Conservation (phyloP, 495 filamentous ascomycete species). For the Penicillium bialowiezense region DNA sequence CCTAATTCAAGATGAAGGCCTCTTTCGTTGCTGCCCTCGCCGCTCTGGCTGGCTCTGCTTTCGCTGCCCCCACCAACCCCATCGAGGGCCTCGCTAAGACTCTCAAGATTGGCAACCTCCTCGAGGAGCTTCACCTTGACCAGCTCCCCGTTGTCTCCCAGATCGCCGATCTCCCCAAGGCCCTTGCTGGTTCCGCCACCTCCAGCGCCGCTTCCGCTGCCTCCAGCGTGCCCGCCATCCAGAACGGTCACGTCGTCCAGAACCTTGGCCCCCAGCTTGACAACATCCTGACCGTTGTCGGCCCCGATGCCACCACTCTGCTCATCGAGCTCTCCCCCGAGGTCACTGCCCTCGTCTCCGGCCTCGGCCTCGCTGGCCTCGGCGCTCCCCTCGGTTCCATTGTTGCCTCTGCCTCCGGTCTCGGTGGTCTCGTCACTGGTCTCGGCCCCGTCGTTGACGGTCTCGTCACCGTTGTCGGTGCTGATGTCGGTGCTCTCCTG, state of each 20-base stretch:
- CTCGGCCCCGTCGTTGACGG: constrained; percentile 29
- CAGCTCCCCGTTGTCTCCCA: constrained; percentile 22
- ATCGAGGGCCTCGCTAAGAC: constrained; percentile 11
- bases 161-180: constrained; percentile 21
- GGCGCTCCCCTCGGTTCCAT: constrained; percentile 27
- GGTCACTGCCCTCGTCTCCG: constrained; percentile 29
- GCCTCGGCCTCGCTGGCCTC: constrained; percentile 29
- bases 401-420: constrained; percentile 26
- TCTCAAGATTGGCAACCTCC: constrained; percentile 22
- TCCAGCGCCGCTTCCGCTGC: constrained; percentile 11
- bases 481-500: constrained; percentile 20
- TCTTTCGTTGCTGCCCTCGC: constrained; percentile 33
- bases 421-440: constrained; percentile 30
- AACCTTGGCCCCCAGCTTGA: constrained; percentile 27
- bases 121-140: constrained; percentile 18
- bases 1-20: constrained; percentile 37
- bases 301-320: constrained; percentile 27
- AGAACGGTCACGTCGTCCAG: constrained; percentile 33
- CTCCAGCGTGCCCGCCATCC: constrained; percentile 26
- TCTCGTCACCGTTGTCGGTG: constrained; percentile 23
- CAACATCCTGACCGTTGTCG: constrained; percentile 30
- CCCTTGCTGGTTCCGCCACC: constrained; percentile 12
- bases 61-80: constrained; percentile 28
- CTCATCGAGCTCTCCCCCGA: constrained; percentile 35
- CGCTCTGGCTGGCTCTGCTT: constrained; percentile 28